Evolutionary conservation across 192 early-diverging fungal species (phyloP).

Genomic region (Pilobolus umbonatus): DNA sequence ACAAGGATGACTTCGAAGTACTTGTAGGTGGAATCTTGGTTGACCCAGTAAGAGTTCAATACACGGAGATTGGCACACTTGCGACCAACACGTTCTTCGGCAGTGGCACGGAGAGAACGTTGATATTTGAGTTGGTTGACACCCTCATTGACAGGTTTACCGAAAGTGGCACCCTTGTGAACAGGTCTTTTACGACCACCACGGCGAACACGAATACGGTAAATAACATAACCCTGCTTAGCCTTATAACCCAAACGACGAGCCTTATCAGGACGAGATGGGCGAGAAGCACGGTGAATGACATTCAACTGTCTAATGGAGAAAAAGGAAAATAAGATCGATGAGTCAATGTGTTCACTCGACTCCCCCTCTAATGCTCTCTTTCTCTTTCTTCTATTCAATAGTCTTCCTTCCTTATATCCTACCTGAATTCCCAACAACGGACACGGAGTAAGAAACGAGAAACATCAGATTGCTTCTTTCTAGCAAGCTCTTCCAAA

Average conservation of each 20-base stretch:
- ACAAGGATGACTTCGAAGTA: slow-evolving; percentile 99
- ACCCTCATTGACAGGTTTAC: slow-evolving; percentile 97
- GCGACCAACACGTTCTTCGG: slow-evolving; percentile 97
- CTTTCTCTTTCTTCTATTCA: slow-evolving; percentile 1
- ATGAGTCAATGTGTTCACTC: too few species aligned
- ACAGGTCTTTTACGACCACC: slow-evolving; percentile 96
- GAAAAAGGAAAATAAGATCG: slow-evolving; percentile 18
- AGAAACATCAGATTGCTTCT: slow-evolving; percentile 99
- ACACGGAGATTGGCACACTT: slow-evolving; percentile 97
- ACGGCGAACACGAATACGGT: slow-evolving; percentile 97
- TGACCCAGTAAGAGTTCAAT: slow-evolving; percentile 99
- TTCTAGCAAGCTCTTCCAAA: slow-evolving; percentile 93
- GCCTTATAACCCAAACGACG: slow-evolving; percentile 99
- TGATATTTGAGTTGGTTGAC: slow-evolving; percentile 98
- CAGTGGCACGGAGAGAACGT: slow-evolving; percentile 85
- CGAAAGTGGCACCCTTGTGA: slow-evolving; percentile 96
- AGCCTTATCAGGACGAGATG: slow-evolving; percentile 97
- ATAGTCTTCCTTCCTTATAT: too few species aligned
- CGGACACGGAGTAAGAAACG: slow-evolving; percentile 96
- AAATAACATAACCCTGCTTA: slow-evolving; percentile 99
- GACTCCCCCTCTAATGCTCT: not conserved
- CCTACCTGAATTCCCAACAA: slow-evolving; percentile 94
- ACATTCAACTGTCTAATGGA: slow-evolving; percentile 84
- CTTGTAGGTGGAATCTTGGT: slow-evolving; percentile 99
- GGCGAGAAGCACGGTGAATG: slow-evolving; percentile 97